Percentiles rank a stretch among this genome's conserved stretches.
Evolutionary conservation across 805 yeast genomes (phyloP).

Genomic region (Lipomyces sp.): DNA sequence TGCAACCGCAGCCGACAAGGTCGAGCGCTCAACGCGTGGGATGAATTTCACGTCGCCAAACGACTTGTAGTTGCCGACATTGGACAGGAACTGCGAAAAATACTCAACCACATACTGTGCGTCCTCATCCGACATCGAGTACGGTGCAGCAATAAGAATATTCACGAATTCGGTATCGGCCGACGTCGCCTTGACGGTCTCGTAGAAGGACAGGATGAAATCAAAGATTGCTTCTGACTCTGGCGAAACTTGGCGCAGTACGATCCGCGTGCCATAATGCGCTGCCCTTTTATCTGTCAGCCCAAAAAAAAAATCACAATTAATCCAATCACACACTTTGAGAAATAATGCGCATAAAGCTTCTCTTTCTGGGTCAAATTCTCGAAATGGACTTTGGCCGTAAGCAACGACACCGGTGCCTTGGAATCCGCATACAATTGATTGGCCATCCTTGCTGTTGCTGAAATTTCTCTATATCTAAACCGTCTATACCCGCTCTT

Average conservation of each 20-base stretch:
- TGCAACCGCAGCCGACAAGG: constrained; percentile 57
- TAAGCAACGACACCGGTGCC: constrained; percentile 73
- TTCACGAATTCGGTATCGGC: constrained; percentile 48
- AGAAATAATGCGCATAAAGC: constrained; percentile 79
- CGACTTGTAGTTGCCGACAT: constrained; percentile 77
- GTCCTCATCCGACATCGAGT: constrained; percentile 46
- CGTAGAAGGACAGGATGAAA: constrained; percentile 65
- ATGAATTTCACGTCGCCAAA: constrained; percentile 89
- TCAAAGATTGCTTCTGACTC: constrained; percentile 80
- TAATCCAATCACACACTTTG: constrained; percentile 48
- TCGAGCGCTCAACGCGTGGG: constrained; percentile 60
- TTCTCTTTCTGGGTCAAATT: constrained; percentile 63
- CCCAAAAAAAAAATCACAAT: no score
- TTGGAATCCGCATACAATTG: constrained; percentile 55
- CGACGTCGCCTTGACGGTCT: constrained; percentile 43
- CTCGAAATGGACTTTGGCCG: constrained; percentile 72
- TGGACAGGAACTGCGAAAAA: constrained; percentile 65
- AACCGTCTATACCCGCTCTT: not conserved
- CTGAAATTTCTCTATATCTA: not conserved
- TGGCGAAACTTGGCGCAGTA: constrained; percentile 78
- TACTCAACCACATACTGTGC: constrained; percentile 59
- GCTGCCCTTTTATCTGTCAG: constrained; percentile 54
- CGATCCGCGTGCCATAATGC: constrained; percentile 81
- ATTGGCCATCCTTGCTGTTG: not conserved
- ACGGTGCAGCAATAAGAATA: not conserved